Evolutionary conservation across 2,329 filamentous ascomycete species (phyloP).

Genomic region (Penicillium nordicum): DNA sequence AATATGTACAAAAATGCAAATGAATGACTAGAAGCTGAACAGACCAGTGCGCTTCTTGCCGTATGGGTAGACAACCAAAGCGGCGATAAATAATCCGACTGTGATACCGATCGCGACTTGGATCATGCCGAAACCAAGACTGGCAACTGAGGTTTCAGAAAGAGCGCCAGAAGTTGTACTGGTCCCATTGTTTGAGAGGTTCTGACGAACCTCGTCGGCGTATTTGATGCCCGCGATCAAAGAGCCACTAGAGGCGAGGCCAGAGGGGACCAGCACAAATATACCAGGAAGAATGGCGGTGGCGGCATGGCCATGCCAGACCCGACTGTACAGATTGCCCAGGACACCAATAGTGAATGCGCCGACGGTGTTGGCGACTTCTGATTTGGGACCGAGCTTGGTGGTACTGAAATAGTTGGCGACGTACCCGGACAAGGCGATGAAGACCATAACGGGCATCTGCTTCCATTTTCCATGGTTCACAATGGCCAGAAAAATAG

Average conservation of each 20-base stretch:
- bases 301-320: slow-evolving; percentile 73
- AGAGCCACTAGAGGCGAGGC: slow-evolving; percentile 57
- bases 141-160: slow-evolving; percentile 42
- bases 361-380: slow-evolving; percentile 74
- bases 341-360: slow-evolving; percentile 76
- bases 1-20: slow-evolving; percentile 5
- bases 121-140: slow-evolving; percentile 49
- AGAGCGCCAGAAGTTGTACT: slow-evolving; percentile 19
- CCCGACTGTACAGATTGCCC: slow-evolving; percentile 74
- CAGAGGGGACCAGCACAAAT: slow-evolving; percentile 66
- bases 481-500: slow-evolving; percentile 71
- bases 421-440: slow-evolving; percentile 70
- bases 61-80: slow-evolving; percentile 48
- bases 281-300: slow-evolving; percentile 87
- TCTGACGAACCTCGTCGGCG: slow-evolving; percentile 52
- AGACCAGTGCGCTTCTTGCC: slow-evolving; percentile 49
- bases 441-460: slow-evolving; percentile 71
- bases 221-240: slow-evolving; percentile 57
- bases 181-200: slow-evolving; percentile 24
- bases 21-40: slow-evolving; percentile 42
- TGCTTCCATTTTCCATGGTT: slow-evolving; percentile 82
- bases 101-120: slow-evolving; percentile 51
- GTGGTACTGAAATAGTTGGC: slow-evolving; percentile 73
- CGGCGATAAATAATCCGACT: slow-evolving; percentile 48
- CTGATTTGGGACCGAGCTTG: slow-evolving; percentile 66